These are phyloP conservation scores for Phoma sp. DNA, from an alignment of 2,329 filamentous ascomycete species.

Conservation along the genomic window DNA sequence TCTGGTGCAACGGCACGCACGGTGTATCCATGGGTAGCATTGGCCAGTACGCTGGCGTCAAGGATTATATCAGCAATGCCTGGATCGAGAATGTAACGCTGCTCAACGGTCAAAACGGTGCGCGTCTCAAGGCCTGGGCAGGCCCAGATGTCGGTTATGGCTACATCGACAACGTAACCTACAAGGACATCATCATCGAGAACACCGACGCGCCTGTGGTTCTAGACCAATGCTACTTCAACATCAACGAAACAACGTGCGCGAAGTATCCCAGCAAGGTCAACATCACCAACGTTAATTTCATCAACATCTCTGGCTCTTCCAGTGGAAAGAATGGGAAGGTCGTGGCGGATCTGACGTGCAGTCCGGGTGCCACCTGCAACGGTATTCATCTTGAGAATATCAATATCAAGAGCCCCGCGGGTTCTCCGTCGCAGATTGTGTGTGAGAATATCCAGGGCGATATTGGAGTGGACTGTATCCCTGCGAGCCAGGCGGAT, in stretches of 20 bases:
- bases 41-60: constrained; percentile 41
- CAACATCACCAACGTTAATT: constrained; percentile 66
- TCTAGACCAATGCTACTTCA: constrained; percentile 70
- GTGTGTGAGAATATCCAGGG: constrained; percentile 60
- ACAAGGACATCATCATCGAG: constrained; percentile 66
- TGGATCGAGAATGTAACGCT: constrained; percentile 67
- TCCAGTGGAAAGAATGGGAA: constrained; percentile 64
- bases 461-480: constrained; percentile 51
- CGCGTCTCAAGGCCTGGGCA: constrained; percentile 69
- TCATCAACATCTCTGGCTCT: constrained; percentile 65
- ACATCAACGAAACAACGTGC: constrained; percentile 61
- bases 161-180: constrained; percentile 68
- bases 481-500: constrained; percentile 42
- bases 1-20: constrained; percentile 46
- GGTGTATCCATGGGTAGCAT: constrained; percentile 44
- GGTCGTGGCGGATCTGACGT: constrained; percentile 63
- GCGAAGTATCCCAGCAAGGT: constrained; percentile 63
- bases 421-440: constrained; percentile 49
- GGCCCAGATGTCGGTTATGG: constrained; percentile 65
- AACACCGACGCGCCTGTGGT: constrained; percentile 66
- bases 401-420: constrained; percentile 63
- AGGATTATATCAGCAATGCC: constrained; percentile 51
- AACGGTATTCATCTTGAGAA: constrained; percentile 62
- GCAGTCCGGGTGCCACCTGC: constrained; percentile 65
- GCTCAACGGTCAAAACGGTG: constrained; percentile 62